Conservation (phyloP, 257 asterid genomes). For the Solanum medicagineum region DNA sequence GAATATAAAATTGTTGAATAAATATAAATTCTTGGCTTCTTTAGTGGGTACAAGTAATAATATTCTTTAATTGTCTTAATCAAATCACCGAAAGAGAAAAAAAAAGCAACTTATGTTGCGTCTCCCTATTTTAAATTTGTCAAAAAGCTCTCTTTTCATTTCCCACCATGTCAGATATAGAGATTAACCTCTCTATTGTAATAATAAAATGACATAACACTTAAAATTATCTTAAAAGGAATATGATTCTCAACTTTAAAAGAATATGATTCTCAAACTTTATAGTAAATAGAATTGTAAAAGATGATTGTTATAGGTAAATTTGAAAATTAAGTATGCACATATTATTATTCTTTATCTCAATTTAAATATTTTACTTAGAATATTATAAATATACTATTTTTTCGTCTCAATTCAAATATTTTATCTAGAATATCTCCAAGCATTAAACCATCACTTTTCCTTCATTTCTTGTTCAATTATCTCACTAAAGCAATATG, state of each 20-base stretch:
- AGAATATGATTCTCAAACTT: too few relatives aligned
- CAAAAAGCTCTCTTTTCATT: neutral
- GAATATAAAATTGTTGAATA: neutral
- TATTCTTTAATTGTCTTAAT: neutral
- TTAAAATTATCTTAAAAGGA: neutral
- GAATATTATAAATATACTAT: neutral
- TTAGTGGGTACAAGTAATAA: neutral
- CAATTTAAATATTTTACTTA: too few relatives aligned
- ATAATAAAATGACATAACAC: neutral
- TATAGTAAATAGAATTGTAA: neutral
- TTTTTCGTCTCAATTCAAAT: too few relatives aligned
- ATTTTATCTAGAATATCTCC: too few relatives aligned
- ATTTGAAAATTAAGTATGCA: neutral
- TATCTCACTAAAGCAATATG: neutral
- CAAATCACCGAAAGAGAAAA: neutral
- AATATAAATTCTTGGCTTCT: neutral
- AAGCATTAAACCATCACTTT: neutral
- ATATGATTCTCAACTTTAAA: too few relatives aligned
- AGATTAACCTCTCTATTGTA: neutral
- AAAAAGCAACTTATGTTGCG: neutral
- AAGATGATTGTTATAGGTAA: neutral
- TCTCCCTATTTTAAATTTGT: neutral
- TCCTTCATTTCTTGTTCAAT: neutral
- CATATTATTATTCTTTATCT: neutral
- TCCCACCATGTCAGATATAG: neutral